Percentiles rank a stretch among this genome's conserved stretches.
Evolutionary conservation across 75 land plant species (phyloP).

Genomic region (Cupressus sempervirens): DNA sequence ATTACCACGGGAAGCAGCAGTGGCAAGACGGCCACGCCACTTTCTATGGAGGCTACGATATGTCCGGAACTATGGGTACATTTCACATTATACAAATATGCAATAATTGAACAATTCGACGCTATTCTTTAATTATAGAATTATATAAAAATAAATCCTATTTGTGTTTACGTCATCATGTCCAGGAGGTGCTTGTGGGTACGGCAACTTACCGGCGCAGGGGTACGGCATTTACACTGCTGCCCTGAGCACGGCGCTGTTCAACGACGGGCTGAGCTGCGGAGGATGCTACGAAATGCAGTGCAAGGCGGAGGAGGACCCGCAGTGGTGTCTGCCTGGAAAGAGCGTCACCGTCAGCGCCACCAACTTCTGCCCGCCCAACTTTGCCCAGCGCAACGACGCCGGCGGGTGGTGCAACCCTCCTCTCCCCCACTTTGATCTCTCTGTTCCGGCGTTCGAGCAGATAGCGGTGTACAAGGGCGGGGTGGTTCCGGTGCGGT

Average conservation of each 20-base stretch:
- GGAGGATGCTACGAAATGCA: conserved; percentile 28
- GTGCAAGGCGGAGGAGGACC: conserved; percentile 18
- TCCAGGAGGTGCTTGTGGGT: conserved; percentile 31
- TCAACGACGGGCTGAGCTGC: conserved; percentile 20
- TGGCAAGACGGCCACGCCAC: background rate
- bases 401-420: conserved; percentile 26
- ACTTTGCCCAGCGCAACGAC: background rate
- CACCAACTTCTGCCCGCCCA: conserved; percentile 26
- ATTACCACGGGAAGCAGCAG: background rate
- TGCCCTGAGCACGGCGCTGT: conserved; percentile 27
- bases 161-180: too few species aligned
- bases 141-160: too few species aligned
- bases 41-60: background rate
- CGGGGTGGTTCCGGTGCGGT: conserved; percentile 15
- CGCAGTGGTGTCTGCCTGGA: conserved; percentile 19
- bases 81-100: too few species aligned
- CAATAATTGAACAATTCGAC: background rate
- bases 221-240: conserved; percentile 29
- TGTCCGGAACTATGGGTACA: background rate
- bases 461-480: conserved; percentile 11
- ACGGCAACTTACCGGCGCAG: conserved; percentile 13
- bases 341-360: conserved; percentile 3
- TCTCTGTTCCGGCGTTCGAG: conserved; percentile 15
- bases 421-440: conserved; percentile 17
- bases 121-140: too few species aligned